These are phyloP conservation scores for Camelina laxa DNA, from an alignment of 345 rosid genomes.

Conservation along the genomic window DNA sequence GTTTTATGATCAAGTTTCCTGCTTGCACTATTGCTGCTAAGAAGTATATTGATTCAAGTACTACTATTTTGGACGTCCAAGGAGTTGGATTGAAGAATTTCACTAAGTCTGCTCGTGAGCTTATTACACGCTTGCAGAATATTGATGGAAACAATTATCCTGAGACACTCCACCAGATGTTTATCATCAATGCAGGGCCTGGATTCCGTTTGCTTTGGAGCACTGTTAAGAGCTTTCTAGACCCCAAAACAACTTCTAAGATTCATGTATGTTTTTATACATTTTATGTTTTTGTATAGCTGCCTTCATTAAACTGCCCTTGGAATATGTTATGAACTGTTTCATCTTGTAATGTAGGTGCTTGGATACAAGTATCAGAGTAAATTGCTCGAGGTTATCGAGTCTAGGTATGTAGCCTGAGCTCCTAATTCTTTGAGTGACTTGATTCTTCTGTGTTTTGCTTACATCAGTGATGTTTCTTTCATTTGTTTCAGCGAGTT, in stretches of 20 bases:
- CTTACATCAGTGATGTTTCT: conserved; percentile 30
- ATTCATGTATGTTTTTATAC: conserved; percentile 66
- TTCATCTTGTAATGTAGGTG: conserved; percentile 56
- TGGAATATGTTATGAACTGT: conserved; percentile 13
- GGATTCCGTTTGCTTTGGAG: conserved; percentile 93
- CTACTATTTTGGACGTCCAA: conserved; percentile 79
- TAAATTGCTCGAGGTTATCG: conserved; percentile 91
- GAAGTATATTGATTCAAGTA: conserved; percentile 94
- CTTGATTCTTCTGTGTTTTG: conserved; percentile 24
- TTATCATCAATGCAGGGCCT: conserved; percentile 93
- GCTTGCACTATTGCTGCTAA: conserved; percentile 92
- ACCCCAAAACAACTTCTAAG: conserved; percentile 97
- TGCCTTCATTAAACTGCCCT: neutral
- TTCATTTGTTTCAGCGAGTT: conserved; percentile 60
- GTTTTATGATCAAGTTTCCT: conserved; percentile 84
- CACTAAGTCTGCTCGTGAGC: conserved; percentile 92
- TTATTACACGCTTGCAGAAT: conserved; percentile 86
- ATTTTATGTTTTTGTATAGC: neutral
- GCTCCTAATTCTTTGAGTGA: neutral
- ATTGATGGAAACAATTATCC: conserved; percentile 98
- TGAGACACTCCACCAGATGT: conserved; percentile 99
- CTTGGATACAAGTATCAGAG: conserved; percentile 90
- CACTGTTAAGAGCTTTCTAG: conserved; percentile 83
- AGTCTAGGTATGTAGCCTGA: conserved; percentile 58
- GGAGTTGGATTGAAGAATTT: conserved; percentile 86